Base-by-base conservation (phyloP, 371 early-diverging fungal genomes). In the Lichtheimia ramosa region DNA sequence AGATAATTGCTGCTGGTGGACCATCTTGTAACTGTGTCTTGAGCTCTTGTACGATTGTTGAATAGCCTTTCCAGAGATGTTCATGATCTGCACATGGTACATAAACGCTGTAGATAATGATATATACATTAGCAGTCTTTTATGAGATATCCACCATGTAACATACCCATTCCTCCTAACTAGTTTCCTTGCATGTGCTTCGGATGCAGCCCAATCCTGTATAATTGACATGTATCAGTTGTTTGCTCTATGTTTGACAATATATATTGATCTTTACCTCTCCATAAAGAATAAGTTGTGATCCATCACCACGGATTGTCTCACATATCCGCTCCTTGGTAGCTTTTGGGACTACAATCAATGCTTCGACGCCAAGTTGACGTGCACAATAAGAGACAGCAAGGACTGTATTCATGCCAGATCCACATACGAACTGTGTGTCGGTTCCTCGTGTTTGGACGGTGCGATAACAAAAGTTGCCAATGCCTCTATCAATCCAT, bases 331-430 rank as follows among this genome's bases (percentile, higher is more conserved):
- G 67, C 41, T 76, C 70, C 18, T 70, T 69, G 21, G 78, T 79
- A 4, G 71, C 59, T 56, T 70, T 75, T 3, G 91, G 88, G 39
- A 89, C 75, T 10, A 88, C 85, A 16, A 87, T 76, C 0, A 84
- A 83, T 0, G 75, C 85, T 34, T 75, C 77, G 20, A 77, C 69
- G 6, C 79, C 81, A 5, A 90, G 75, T 52, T 85, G 87, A 23
- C 88, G 73, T 6, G 83, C 86, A 59, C 86, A 79, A 58, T 89
- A 89, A 1, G 89, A 87, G 6, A 87, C 87, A 0, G 89, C 89
- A 24, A 89, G 57, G n/a, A 81, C 84, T 0, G 91, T 86, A 55
- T 90, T 90, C 14, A 84, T 77, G 1, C 87, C 86, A n/a, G 87
- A 85, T 16, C 85, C 83, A 27, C 84, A 77, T 0, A 90, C 79